A percentile compares a stretch with the other conserved stretches of the same genome.
Conservation (phyloP, 768 basidiomycete species). For the Suillus cothurnatus region DNA sequence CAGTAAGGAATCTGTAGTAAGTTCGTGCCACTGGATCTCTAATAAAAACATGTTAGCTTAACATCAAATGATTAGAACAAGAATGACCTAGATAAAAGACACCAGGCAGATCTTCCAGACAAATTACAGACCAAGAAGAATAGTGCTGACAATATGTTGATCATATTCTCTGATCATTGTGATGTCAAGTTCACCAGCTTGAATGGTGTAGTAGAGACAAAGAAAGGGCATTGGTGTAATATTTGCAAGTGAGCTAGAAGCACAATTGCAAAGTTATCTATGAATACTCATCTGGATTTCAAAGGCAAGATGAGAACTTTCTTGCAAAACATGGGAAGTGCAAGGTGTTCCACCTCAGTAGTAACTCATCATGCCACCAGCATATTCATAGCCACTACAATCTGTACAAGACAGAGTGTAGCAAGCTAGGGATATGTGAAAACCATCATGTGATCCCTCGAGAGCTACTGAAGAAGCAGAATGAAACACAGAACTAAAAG, state of each 20-base stretch:
- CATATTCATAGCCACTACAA: conserved; percentile 2
- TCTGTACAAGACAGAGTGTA: neutral
- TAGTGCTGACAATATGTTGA: neutral
- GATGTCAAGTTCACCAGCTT: neutral
- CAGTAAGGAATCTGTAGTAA: neutral
- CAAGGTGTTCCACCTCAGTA: conserved; percentile 7
- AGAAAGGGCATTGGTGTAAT: neutral
- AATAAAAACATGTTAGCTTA: too few relatives aligned
- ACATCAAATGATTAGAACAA: neutral
- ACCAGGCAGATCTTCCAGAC: too few relatives aligned
- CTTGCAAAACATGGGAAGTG: neutral
- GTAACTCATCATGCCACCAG: conserved; percentile 4
- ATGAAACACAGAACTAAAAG: neutral
- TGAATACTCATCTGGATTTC: neutral
- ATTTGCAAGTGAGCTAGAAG: neutral
- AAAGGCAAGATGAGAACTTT: conserved; percentile 1
- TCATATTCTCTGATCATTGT: neutral
- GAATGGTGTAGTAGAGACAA: neutral
- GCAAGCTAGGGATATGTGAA: neutral
- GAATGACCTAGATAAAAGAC: neutral
- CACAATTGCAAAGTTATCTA: neutral
- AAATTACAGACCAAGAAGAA: conserved; percentile 1
- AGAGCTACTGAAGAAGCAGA: neutral
- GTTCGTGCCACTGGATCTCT: too few relatives aligned
- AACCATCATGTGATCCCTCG: conserved; percentile 1